Percentiles rank a stretch among this genome's conserved stretches.
Evolutionary conservation across 768 basidiomycete genomes (phyloP).

Genomic region (Dacryopinax spathularia): DNA sequence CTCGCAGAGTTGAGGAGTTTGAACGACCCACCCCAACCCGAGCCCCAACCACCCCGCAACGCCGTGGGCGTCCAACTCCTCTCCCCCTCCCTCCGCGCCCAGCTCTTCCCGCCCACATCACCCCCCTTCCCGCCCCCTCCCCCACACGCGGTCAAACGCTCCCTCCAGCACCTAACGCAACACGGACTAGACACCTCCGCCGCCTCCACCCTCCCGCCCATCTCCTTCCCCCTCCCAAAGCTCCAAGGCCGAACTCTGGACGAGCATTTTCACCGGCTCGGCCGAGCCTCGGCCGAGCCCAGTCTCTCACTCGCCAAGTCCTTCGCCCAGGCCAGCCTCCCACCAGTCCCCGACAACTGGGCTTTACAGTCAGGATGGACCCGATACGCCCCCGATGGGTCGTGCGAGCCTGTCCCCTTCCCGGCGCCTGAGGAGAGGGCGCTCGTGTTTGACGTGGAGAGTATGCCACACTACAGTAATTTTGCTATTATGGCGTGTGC

Average conservation of each 20-base stretch:
- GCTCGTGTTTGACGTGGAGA: slow-evolving; percentile 89
- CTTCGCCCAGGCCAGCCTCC: slow-evolving; percentile 40
- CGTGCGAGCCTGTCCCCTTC: slow-evolving; percentile 53
- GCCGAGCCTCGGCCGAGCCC: slow-evolving; percentile 51
- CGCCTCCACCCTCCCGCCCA: slow-evolving; percentile 67
- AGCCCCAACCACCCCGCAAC: slow-evolving; percentile 40
- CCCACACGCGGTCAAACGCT: slow-evolving; percentile 50
- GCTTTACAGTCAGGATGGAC: slow-evolving; percentile 70
- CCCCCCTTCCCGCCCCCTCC: slow-evolving; percentile 44
- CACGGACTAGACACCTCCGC: slow-evolving; percentile 70
- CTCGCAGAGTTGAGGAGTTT: too few species aligned
- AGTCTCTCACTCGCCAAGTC: slow-evolving; percentile 56
- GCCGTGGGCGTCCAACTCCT: slow-evolving; percentile 88
- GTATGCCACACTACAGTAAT: slow-evolving; percentile 66
- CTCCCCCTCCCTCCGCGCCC: slow-evolving; percentile 60
- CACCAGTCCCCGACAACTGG: slow-evolving; percentile 46
- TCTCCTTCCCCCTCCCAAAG: slow-evolving; percentile 64
- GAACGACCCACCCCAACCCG: not conserved
- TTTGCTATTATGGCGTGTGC: slow-evolving; percentile 84
- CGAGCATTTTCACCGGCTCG: slow-evolving; percentile 80
- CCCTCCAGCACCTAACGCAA: slow-evolving; percentile 61
- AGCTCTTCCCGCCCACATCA: slow-evolving; percentile 60
- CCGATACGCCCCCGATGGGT: slow-evolving; percentile 68
- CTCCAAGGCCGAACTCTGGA: slow-evolving; percentile 69
- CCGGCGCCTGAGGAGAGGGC: slow-evolving; percentile 46